A percentile compares a stretch with the other conserved stretches of the same genome.
Conservation (phyloP, 2,329 filamentous ascomycete species). For the Pseudonectria foliicola region DNA sequence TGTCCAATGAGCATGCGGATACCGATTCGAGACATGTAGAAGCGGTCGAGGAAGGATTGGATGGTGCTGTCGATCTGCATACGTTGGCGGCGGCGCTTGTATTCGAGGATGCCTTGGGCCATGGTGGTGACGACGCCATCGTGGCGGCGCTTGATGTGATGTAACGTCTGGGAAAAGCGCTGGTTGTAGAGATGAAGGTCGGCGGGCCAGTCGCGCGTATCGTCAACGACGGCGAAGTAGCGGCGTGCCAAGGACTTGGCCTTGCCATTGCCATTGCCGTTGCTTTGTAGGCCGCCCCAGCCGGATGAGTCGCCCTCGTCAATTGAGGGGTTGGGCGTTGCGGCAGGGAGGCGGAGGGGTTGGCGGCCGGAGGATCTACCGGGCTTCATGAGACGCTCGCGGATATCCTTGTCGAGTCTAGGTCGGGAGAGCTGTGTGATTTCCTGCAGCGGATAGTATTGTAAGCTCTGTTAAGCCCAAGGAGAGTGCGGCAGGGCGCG, state of each 20-base stretch:
- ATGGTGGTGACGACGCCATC: conserved; percentile 97
- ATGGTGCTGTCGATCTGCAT: conserved; percentile 99
- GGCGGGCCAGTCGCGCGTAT: conserved; percentile 82
- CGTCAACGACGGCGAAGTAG: conserved; percentile 92
- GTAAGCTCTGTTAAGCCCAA: background rate
- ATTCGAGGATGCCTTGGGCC: conserved; percentile 95
- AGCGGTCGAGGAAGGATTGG: conserved; percentile 93
- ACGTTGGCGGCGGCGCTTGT: conserved; percentile 90
- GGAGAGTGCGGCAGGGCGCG: conserved; percentile 2
- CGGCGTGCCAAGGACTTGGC: conserved; percentile 43
- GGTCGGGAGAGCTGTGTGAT: conserved; percentile 83
- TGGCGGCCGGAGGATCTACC: conserved; percentile 47
- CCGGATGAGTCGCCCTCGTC: conserved; percentile 72
- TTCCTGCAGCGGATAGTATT: conserved; percentile 57
- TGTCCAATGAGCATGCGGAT: conserved; percentile 99
- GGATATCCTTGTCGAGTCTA: conserved; percentile 65
- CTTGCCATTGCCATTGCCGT: conserved; percentile 39
- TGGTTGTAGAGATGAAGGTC: conserved; percentile 93
- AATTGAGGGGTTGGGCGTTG: conserved; percentile 85
- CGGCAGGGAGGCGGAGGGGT: conserved; percentile 66
- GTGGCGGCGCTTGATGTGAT: conserved; percentile 92
- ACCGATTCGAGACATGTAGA: conserved; percentile 99
- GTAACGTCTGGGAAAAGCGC: conserved; percentile 78
- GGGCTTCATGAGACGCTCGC: conserved; percentile 69
- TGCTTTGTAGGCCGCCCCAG: conserved; percentile 39